Base-by-base conservation (phyloP, 2,329 filamentous ascomycete genomes). In the Davidsoniella neocaledoniae region DNA sequence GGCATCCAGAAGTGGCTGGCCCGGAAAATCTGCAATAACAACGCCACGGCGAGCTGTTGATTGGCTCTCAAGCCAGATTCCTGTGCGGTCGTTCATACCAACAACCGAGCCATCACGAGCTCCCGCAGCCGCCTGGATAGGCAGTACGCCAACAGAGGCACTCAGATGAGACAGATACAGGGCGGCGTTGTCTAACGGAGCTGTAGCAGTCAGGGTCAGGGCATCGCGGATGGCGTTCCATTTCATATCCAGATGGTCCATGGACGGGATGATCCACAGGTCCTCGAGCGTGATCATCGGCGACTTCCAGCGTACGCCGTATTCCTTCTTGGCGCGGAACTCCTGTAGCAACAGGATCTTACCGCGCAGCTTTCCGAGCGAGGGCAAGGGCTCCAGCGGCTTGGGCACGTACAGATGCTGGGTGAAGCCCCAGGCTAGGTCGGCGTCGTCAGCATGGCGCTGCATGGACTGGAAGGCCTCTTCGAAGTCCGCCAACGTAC, bases 51-150 rank as follows among this genome's bases (percentile, higher is more conserved):
- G 59, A 19, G 57, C 57, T 29, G 57, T 59, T 9, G 21, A 23
- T 29, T 53, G 29, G 38, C 63, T 58, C 29, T 60, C 57, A 37
- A 71, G 59, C 65, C 66, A 72, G 54, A 60, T 58, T 29, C 68
- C 68, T 33, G 68, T 70, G 60, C 65, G 64, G 55, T 72, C 69
- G 50, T 73, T 73, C 62, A 72, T 70, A 25, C 70, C 70, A n/a
- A 57, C 56, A 3, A 70, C 60, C 14, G 61, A 62, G 40, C 60
- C 58, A 54, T 70, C 66, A 48, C 57, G 56, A n/a, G 68, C 64
- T 0, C 70, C 70, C 0, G 70, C 69, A 9, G 70, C 70, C 1
- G 68, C 70, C 55, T 70, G 67, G 46, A 73, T 69, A 37, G 70
- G 70, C 52, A 68, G 54, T 8, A 73, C 68, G 37, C 68, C 69